Evolutionary conservation across 768 basidiomycete genomes (phyloP).

Genomic region (Pholiota conissans): DNA sequence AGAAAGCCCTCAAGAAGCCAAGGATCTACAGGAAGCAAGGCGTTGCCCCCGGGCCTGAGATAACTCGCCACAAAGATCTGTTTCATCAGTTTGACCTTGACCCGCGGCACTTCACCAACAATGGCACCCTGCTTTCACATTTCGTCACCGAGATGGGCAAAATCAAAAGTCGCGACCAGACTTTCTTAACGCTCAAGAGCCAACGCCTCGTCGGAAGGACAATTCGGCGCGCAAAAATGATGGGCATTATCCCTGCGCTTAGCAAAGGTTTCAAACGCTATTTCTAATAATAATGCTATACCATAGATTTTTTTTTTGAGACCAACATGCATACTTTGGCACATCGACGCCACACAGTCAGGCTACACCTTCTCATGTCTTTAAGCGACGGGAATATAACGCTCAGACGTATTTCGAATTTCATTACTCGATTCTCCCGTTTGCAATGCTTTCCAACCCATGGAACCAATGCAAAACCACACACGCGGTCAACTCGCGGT

Average conservation of each 20-base stretch:
- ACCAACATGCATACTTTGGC: background rate
- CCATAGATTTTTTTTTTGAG: background rate
- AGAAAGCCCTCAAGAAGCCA: background rate
- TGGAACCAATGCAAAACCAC: no score
- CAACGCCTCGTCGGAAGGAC: slow-evolving; percentile 84
- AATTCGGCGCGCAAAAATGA: slow-evolving; percentile 85
- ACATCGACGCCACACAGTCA: background rate
- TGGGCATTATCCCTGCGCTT: slow-evolving; percentile 77
- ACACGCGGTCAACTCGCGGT: no score
- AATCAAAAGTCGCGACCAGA: slow-evolving; percentile 68
- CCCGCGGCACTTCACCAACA: slow-evolving; percentile 68
- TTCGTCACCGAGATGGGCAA: slow-evolving; percentile 80
- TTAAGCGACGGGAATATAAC: background rate
- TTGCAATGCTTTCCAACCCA: no score
- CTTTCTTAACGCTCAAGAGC: slow-evolving; percentile 72
- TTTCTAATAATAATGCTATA: background rate
- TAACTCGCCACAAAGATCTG: slow-evolving; percentile 60
- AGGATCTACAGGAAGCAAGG: slow-evolving; percentile 28
- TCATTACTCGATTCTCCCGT: no score
- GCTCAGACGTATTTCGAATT: background rate
- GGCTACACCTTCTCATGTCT: background rate
- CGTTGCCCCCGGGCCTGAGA: slow-evolving; percentile 55
- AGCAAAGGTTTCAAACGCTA: slow-evolving; percentile 25
- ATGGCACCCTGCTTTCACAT: slow-evolving; percentile 54
- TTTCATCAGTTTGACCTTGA: slow-evolving; percentile 74